Evolutionary conservation across 2,329 filamentous ascomycete genomes (phyloP), one percentile per base, ranked within the genome.

Genomic region (Fusarium odoratissimum): DNA sequence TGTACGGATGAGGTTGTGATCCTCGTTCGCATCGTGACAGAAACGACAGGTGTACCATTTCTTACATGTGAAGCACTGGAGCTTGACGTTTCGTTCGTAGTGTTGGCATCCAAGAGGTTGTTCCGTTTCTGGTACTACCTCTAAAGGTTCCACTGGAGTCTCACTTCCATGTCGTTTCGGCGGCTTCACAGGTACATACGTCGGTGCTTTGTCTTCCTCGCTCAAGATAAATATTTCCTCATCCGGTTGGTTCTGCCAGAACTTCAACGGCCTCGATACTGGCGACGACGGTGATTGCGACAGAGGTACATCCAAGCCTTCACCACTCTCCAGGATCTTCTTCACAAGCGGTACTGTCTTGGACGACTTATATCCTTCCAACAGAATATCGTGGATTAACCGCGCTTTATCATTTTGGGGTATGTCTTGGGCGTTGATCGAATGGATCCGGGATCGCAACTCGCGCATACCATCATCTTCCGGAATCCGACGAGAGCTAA

Each of bases 11-110:
- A 99, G 85, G 67, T 85, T 86, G 80, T 97, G 94, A 75, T 94
- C 91, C 77, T 98, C 94, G 13, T 85, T 88, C 54, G 91, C 89
- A 80, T 99, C 95, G 79, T 99, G 96, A 79, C 96, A 99, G 79
- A 98, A 92, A 23, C 96, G 92, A 80, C 96, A 99, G 0, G 95
- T 93, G 79, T 98, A 97, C 96, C 96, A 99, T 77, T 89, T 91
- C 76, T 92, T 90, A 83, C 96, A 99, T 31, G 93, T 92, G 73
- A 90, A 94, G 81, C 96, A 99, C 83, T 99, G 95, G 38, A 98
- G 85, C 82, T 98, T 98, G 76, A 99, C 94, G 76, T 98, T 98
- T 72, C 96, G 91, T 79, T 93, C 94, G 81, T 99, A 99, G 82
- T 99, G 96, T 76, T 92, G 87, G 80, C 96, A 99, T 1, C 96